phyloP scores from a whole-genome alignment of 177 flowering plant species.

The Vitis hybrid region DNA sequence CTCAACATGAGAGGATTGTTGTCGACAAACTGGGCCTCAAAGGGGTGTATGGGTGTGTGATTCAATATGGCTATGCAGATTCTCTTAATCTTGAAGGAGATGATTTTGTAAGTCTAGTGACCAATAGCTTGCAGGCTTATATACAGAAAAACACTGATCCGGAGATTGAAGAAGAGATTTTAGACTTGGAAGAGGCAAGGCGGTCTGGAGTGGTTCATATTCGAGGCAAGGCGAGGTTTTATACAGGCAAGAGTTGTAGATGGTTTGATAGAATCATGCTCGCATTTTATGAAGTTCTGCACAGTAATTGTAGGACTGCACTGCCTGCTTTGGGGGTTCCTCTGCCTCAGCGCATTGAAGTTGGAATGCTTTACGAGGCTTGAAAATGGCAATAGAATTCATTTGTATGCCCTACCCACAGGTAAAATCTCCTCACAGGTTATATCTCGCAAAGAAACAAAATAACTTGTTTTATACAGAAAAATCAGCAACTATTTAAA shows the following conservation, averaged over 20 bases:
- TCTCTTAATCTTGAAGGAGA: constrained; percentile 57
- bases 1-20: constrained; percentile 54
- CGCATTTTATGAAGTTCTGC: constrained; percentile 69
- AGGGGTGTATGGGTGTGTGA: constrained; percentile 65
- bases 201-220: constrained; percentile 63
- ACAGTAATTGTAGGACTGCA: constrained; percentile 69
- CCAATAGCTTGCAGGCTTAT: constrained; percentile 28
- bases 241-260: constrained; percentile 42
- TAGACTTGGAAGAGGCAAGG: constrained; percentile 49
- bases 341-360: constrained; percentile 57
- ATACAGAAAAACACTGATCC: constrained; percentile 17
- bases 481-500: no score
- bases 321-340: constrained; percentile 69
- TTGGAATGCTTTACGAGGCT: constrained; percentile 85
- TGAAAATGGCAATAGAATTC: constrained; percentile 19
- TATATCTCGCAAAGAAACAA: no score
- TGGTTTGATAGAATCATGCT: constrained; percentile 70
- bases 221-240: constrained; percentile 73
- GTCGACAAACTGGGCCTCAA: constrained; percentile 47
- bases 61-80: constrained; percentile 79
- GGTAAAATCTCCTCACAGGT: no score
- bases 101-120: constrained; percentile 51
- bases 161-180: constrained; percentile 43
- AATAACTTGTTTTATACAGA: no score
- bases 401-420: no score